Base-by-base conservation (phyloP, 73 alveolate species). In the Tetrahymena borealis region DNA sequence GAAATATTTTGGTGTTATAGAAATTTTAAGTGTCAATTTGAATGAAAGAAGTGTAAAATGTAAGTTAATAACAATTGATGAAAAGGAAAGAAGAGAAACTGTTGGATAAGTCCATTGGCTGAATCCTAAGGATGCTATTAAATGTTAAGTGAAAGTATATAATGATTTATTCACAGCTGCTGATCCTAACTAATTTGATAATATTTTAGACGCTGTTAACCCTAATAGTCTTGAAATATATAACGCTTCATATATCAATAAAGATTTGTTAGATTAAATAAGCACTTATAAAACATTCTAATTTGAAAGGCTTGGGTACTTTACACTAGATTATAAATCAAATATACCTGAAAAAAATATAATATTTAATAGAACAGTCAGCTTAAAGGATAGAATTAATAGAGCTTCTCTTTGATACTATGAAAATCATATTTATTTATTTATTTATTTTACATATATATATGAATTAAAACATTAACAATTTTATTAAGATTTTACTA, bases 91-190 rank as follows among this genome's bases (percentile, higher is more conserved):
- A 40, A 96, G 96, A 93, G 96, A 97, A 91, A 94, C 98, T 31
- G 95, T 95, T 94, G 99, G 99, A 40, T 94, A 97, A 94, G 91
- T 98, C 90, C 99, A 98, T 91, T 98, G 99, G 99, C 96, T 97
- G 36, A 92, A 97, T 78, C 97, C 95, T 78, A 94, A 95, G 42
- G 98, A 98, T 91, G 92, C 95, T 91, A 95, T 96, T 20, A 95
- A 94, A 91, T 99, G 98, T 42, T 97, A 93, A 78, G 94, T 96
- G 0, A 96, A 98, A 92, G 97, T 97, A 40, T 98, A 97, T 94
- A 97, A 97, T 42, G 94, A 98, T 91, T 96, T 98, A 8, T 98
- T 98, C 94, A 92, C 91, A 33, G 95, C 92, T 41, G 95, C 60
- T 32, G 98, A 97, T 91, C 98, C 98, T 32, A 97, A 95, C 15